Evolutionary conservation across 2,329 filamentous ascomycete genomes (phyloP).

Genomic region (Alternaria atra): DNA sequence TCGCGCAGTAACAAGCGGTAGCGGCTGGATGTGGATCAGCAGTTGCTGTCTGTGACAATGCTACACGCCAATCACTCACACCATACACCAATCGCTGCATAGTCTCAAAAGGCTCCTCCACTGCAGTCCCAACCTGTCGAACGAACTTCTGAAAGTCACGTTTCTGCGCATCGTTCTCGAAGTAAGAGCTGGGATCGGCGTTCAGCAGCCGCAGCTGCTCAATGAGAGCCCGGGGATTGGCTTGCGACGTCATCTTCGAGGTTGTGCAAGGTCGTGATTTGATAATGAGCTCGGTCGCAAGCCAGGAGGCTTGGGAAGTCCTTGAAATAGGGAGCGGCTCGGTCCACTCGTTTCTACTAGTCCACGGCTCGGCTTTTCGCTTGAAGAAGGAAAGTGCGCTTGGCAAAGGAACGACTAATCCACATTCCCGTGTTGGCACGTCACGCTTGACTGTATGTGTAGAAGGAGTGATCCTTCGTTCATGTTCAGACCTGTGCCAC

Average conservation of each 20-base stretch:
- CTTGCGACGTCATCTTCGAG: not conserved
- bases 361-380: not conserved
- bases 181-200: not conserved
- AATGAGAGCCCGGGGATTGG: not conserved
- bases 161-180: not conserved
- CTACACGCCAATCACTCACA: not conserved
- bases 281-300: not conserved
- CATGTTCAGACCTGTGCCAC: not conserved
- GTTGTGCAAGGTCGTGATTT: not conserved
- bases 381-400: not conserved
- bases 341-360: not conserved
- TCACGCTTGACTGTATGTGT: not conserved
- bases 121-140: not conserved
- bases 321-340: not conserved
- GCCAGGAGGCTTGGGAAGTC: not conserved
- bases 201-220: not conserved
- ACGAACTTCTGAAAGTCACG: not conserved
- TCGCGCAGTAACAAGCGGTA: not conserved
- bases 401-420: not conserved
- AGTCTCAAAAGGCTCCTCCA: not conserved
- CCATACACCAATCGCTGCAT: not conserved
- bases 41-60: not conserved
- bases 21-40: not conserved
- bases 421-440: not conserved
- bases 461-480: not conserved